Percentiles rank a stretch among this genome's conserved stretches.
Conservation (phyloP, 768 basidiomycete species). For the Chalciporus chontae region DNA sequence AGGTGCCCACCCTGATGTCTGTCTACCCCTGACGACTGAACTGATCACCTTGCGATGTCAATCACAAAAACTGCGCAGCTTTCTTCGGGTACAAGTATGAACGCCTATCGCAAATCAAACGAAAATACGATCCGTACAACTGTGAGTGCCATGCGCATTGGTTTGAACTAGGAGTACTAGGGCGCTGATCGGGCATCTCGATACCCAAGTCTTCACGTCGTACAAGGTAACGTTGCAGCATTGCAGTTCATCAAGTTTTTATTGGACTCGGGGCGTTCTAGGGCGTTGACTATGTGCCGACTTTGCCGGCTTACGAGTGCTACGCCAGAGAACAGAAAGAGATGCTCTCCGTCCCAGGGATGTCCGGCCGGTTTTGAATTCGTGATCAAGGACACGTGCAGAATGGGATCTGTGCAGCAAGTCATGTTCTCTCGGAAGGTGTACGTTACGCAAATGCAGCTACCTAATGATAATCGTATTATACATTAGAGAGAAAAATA, state of each 20-base stretch:
- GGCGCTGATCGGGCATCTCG: no score
- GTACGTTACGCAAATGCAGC: background rate
- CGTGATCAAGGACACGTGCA: no score
- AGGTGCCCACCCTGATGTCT: background rate
- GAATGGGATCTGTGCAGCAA: no score
- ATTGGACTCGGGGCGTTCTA: background rate
- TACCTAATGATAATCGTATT: background rate
- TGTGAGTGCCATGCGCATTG: constrained; percentile 7
- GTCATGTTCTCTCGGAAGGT: no score
- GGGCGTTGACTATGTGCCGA: constrained; percentile 5
- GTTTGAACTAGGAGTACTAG: no score
- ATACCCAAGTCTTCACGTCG: constrained; percentile 12
- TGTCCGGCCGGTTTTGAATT: no score
- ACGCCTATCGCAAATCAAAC: constrained; percentile 15
- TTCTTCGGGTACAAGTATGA: constrained; percentile 22
- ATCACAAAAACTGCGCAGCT: constrained; percentile 5
- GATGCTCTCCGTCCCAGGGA: background rate
- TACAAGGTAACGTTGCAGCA: constrained; percentile 15
- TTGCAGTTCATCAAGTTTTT: background rate
- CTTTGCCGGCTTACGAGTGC: constrained; percentile 4
- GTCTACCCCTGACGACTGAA: no score
- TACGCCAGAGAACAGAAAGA: constrained; percentile 1
- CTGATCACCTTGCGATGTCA: no score
- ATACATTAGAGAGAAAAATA: background rate
- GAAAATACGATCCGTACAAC: constrained; percentile 20